Evolutionary conservation across 169 alveolate species (phyloP).

Genomic region (Neospora caninum): DNA sequence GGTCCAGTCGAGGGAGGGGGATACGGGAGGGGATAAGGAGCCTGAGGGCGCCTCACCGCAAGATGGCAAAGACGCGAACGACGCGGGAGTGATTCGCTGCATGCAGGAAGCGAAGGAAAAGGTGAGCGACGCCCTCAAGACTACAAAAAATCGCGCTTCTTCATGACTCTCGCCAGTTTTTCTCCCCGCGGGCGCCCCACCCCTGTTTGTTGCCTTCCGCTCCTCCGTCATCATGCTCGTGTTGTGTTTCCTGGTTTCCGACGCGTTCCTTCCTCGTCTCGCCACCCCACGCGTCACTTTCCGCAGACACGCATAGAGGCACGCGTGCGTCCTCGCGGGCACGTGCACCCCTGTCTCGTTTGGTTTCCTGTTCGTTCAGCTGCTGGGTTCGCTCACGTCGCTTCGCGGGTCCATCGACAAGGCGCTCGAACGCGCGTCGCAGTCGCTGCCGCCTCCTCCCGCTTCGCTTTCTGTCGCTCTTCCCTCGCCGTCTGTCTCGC

Average conservation of each 20-base stretch:
- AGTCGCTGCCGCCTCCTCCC: background rate
- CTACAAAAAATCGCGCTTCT: too few species aligned
- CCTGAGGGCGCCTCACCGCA: background rate
- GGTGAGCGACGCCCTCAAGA: background rate
- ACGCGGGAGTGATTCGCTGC: background rate
- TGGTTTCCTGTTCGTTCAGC: background rate
- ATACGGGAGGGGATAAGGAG: background rate
- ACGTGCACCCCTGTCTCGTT: too few species aligned
- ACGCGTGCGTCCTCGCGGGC: too few species aligned
- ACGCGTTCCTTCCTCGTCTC: too few species aligned
- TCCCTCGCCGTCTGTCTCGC: background rate
- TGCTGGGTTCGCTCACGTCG: background rate
- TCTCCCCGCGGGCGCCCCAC: too few species aligned
- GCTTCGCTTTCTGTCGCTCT: background rate
- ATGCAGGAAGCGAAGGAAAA: background rate
- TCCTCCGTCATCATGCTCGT: too few species aligned
- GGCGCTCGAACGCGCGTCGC: slow-evolving; percentile 8
- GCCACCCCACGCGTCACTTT: too few species aligned
- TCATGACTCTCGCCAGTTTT: too few species aligned
- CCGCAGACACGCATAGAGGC: too few species aligned
- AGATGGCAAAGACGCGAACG: background rate
- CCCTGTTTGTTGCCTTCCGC: too few species aligned
- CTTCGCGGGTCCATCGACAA: background rate
- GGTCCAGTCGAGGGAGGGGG: background rate
- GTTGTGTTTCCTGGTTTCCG: too few species aligned